Conservation (phyloP, 164 flowering plant species). For the Liquidambar formosana region DNA sequence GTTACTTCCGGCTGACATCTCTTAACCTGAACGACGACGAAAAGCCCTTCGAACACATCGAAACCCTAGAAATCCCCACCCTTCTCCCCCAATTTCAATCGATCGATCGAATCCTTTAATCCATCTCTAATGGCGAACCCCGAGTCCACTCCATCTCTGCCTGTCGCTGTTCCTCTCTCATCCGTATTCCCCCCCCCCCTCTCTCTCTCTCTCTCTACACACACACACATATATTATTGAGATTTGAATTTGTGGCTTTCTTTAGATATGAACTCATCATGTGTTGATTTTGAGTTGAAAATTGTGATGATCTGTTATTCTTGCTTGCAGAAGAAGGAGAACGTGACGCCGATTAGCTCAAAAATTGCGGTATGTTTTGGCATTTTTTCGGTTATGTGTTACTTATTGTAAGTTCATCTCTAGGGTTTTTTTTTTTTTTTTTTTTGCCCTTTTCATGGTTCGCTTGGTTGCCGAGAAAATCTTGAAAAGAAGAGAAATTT, state of each 20-base stretch:
- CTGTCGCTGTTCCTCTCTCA: slow-evolving; percentile 3
- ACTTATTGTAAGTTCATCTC: background rate
- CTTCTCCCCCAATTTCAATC: too few relatives aligned
- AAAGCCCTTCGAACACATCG: too few relatives aligned
- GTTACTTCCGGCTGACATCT: too few relatives aligned
- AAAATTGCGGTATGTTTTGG: slow-evolving; percentile 46
- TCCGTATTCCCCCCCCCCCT: slow-evolving; percentile 3
- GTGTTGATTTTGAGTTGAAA: background rate
- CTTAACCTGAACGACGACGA: too few relatives aligned
- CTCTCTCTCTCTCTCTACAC: background rate
- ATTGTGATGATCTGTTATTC: slow-evolving; percentile 5
- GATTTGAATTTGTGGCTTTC: background rate
- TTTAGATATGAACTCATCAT: too few relatives aligned
- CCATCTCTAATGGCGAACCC: slow-evolving; percentile 17
- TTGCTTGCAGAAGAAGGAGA: slow-evolving; percentile 61
- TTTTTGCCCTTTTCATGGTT: background rate
- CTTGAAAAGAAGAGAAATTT: too few relatives aligned
- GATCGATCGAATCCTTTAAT: background rate
- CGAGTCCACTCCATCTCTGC: slow-evolving; percentile 10
- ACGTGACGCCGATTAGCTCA: slow-evolving; percentile 48
- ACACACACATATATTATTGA: background rate
- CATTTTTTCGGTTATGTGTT: background rate
- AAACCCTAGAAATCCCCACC: too few relatives aligned
- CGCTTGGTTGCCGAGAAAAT: too few relatives aligned
- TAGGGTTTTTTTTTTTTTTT: background rate